Base-by-base conservation (phyloP, 495 filamentous ascomycete species). In the Penicillium canescens region DNA sequence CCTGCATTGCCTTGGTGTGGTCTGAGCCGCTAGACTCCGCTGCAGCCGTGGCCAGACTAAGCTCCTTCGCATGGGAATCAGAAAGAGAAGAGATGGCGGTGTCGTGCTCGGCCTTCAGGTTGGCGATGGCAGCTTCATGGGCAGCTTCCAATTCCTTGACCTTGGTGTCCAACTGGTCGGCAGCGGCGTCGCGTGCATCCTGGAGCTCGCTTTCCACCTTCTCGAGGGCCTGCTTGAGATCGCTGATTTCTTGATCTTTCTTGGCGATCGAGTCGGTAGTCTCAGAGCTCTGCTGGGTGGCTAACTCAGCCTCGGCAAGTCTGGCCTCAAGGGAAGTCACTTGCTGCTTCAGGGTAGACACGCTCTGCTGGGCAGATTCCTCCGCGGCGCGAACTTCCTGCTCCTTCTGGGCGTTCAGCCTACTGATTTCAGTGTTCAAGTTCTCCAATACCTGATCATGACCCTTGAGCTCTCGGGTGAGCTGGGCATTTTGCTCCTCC, bases 381-480 rank as follows among this genome's bases (percentile, higher is more conserved):
- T 80, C 76, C n/a, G 75, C 70, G 14, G 69, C 71, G 10, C 60
- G 61, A 31, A 75, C 63, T 36, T 73, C 76, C 39, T 75, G 59
- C 24, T 77, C 63, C 54, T 78, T 79, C 33, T 71, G 58, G 21
- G 67, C 50, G 20, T 57, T 62, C 13, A 78, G 47, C 42, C 71
- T 73, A 31, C 73, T 61, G 37, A 78, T 66, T 47, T 80, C 77
- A 4, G 54, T 60, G 16, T 78, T 68, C 26, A 81, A 66, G 34
- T 72, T 70, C 14, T 74, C 72, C 34, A 81, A 63, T 3, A 77
- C 75, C 21, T 73, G 69, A 34, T 71, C 68, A 6, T 71, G 68
- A 6, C 75, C 75, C 42, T 73, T 70, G 28, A 78, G 57, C 43
- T 78, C 75, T 7, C 65, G 64, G 10, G 64, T 53, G 16, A 78